phyloP scores from a whole-genome alignment of 225 moss, liverwort and hornwort species.

The Rhytidiadelphus loreus region DNA sequence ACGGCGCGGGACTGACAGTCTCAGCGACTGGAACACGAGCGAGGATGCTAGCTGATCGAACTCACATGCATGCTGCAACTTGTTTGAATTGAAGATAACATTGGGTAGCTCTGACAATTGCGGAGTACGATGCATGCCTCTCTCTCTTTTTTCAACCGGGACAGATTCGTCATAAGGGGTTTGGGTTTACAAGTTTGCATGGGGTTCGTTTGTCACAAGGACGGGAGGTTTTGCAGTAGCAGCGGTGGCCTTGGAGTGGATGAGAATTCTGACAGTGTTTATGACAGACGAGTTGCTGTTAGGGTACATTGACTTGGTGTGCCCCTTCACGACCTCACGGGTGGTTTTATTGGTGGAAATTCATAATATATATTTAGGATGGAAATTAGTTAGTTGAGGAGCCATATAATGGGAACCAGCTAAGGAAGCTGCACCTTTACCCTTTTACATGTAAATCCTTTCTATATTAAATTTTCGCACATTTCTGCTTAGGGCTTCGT shows the following conservation, averaged over 20 bases:
- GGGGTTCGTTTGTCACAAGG: neutral
- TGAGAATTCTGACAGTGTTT: neutral
- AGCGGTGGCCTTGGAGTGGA: neutral
- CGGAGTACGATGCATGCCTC: neutral
- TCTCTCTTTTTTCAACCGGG: neutral
- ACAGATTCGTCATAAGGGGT: neutral
- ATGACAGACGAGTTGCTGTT: neutral
- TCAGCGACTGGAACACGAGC: neutral
- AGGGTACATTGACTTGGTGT: neutral
- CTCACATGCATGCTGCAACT: neutral
- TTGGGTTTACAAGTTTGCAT: neutral
- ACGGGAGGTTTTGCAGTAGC: neutral
- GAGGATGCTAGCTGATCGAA: neutral
- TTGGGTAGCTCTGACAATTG: neutral
- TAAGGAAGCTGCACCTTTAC: neutral
- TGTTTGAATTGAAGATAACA: neutral
- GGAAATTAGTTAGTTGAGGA: neutral
- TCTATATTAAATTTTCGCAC: neutral
- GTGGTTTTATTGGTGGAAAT: neutral
- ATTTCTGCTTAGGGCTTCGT: neutral
- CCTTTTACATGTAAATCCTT: neutral
- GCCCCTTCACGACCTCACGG: neutral
- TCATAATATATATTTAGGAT: neutral
- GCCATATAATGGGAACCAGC: neutral
- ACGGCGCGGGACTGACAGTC: neutral